Base-by-base conservation (phyloP, 768 basidiomycete genomes). In the Plicaturopsis crispa region DNA sequence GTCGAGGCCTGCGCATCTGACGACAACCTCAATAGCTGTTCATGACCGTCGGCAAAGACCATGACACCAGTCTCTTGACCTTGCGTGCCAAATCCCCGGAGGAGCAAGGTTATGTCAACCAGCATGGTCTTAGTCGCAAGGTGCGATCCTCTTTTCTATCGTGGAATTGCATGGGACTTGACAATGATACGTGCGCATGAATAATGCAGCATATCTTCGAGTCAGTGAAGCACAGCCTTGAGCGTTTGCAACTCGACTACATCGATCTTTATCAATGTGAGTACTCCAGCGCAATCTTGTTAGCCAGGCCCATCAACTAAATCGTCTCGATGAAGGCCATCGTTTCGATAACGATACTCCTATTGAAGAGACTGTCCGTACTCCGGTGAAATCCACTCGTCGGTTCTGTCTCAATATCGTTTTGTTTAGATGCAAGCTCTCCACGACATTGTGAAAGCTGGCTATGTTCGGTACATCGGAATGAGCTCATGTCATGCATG, bases 321-420 rank as follows among this genome's bases (percentile, higher is more conserved):
- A n/a, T n/a, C n/a, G n/a, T n/a, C n/a, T 18, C 42, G 14, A 11
- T 24, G 17, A 43, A 63, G 66, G 67, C 35, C 70, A 73, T 40
- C 63, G 73, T 16, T 71, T 72, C 37, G 73, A 75, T 46, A 38
- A 52, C 6, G 62, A 72, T n/a, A 73, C 73, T 1, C 70, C 73
- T 2, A 68, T 73, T 8, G 65, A 62, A 46, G 71, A 65, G 47
- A 66, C 65, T 1, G 60, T 63, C 33, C 46, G 47, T 33, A 17
- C 20, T 40, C 26, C 14, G 26, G 26, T 28, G 26, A 28, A 14
- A 8, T 28, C 14, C 10, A 28, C 14, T 28, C 14, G 10, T 8
- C 14, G 26, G 26, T 28, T 28, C 14, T 14, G 14, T 28, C 8
- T 28, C 26, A 28, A 28, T 8, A 8, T 28, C 26, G 26, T 28